These are phyloP conservation scores for Rickenella mellea DNA, from an alignment of 768 basidiomycete species.

Conservation along the genomic window DNA sequence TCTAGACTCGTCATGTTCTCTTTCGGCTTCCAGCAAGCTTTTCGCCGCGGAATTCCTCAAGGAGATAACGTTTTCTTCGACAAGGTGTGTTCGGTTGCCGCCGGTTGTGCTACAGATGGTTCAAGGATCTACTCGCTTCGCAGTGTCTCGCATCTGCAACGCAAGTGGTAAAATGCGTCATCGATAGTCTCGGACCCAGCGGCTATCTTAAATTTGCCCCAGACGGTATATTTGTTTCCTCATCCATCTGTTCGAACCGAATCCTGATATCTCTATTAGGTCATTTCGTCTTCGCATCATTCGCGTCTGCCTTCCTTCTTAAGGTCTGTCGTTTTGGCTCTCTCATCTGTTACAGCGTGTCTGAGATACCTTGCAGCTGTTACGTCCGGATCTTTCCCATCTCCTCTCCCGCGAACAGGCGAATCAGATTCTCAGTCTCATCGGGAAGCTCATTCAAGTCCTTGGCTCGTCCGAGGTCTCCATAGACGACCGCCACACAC, in stretches of 20 bases:
- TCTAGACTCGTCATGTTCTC: constrained; percentile 81
- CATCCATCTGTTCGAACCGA: neutral
- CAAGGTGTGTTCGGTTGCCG: constrained; percentile 33
- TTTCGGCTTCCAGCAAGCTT: constrained; percentile 80
- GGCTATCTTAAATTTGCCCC: constrained; percentile 75
- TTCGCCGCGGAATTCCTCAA: constrained; percentile 53
- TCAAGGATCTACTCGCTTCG: constrained; percentile 4
- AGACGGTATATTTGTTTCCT: constrained; percentile 40
- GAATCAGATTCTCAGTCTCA: constrained; percentile 61
- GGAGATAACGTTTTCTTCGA: constrained; percentile 59
- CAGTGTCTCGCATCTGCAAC: constrained; percentile 69
- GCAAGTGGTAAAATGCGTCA: constrained; percentile 53
- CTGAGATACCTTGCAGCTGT: constrained; percentile 32
- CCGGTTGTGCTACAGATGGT: neutral
- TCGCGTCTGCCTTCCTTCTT: constrained; percentile 75
- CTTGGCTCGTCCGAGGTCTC: constrained; percentile 64
- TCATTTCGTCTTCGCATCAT: constrained; percentile 71
- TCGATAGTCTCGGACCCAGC: constrained; percentile 54
- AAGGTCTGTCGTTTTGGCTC: constrained; percentile 35
- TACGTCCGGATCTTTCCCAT: constrained; percentile 65
- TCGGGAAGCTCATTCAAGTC: constrained; percentile 63
- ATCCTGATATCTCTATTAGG: constrained; percentile 24
- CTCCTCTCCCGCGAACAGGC: constrained; percentile 55
- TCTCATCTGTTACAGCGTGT: neutral
- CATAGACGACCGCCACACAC: constrained; percentile 76